These are phyloP conservation scores for Colletotrichum lindemuthianum DNA, from an alignment of 2,329 filamentous ascomycete genomes.

Conservation along the genomic window DNA sequence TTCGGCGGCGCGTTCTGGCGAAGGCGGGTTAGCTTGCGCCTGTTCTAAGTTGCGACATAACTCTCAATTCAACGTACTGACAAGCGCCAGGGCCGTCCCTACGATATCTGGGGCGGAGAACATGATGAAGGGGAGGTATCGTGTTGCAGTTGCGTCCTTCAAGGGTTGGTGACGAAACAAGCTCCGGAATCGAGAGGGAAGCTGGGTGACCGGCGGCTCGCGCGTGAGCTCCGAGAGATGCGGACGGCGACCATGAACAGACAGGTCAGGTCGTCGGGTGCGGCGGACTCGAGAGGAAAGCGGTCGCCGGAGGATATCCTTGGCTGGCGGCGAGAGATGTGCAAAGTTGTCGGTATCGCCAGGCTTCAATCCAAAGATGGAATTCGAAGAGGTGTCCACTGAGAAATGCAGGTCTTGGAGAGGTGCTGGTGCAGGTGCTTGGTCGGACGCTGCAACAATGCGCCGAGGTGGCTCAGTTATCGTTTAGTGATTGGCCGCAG, in stretches of 20 bases:
- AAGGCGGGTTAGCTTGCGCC: conserved; percentile 21
- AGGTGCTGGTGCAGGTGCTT: no score
- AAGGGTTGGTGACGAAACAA: conserved; percentile 32
- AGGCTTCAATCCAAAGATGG: conserved; percentile 17
- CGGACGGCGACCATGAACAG: conserved; percentile 35
- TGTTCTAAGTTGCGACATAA: background rate
- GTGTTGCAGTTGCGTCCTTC: conserved; percentile 7
- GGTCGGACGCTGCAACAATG: conserved; percentile 25
- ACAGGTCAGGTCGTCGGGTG: conserved; percentile 20
- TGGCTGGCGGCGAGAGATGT: background rate
- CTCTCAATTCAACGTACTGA: conserved; percentile 15
- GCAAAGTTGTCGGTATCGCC: conserved; percentile 19
- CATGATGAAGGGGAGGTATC: conserved; percentile 12
- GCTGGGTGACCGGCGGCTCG: conserved; percentile 34
- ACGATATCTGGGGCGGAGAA: conserved; percentile 24
- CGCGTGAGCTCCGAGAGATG: conserved; percentile 32
- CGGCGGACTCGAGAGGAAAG: background rate
- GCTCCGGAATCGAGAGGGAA: conserved; percentile 32
- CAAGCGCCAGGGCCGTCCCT: conserved; percentile 23
- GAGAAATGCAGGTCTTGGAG: conserved; percentile 1
- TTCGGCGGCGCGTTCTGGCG: conserved; percentile 29
- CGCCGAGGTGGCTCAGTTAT: conserved; percentile 21
- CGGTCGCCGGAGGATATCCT: background rate
- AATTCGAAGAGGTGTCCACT: conserved; percentile 30
- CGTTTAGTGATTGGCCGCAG: conserved; percentile 24